These are phyloP conservation scores for Rostrohypoxylon terebratum DNA, from an alignment of 495 filamentous ascomycete species.

Conservation along the genomic window DNA sequence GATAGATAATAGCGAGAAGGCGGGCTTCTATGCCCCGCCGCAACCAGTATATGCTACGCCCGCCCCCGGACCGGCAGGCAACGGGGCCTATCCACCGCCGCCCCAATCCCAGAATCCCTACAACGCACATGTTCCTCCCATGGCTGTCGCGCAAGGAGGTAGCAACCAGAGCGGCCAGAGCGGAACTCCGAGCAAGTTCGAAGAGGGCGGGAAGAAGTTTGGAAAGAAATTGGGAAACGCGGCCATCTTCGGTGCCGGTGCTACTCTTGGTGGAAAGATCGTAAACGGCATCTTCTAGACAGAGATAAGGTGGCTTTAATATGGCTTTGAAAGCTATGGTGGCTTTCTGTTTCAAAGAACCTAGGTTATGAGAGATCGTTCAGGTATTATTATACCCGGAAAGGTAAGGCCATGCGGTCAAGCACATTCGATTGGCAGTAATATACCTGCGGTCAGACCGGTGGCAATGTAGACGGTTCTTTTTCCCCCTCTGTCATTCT, in stretches of 20 bases:
- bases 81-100: constrained; percentile 49
- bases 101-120: constrained; percentile 59
- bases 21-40: constrained; percentile 47
- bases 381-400: background rate
- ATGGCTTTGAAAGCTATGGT: background rate
- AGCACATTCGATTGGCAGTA: background rate
- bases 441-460: background rate
- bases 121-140: constrained; percentile 63
- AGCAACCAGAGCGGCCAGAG: constrained; percentile 17
- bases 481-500: constrained; percentile 3
- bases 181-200: constrained; percentile 56
- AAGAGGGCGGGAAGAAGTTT: constrained; percentile 68
- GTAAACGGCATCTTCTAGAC: constrained; percentile 90
- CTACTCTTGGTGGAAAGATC: constrained; percentile 89
- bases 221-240: constrained; percentile 81
- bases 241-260: constrained; percentile 86
- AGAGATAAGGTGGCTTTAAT: background rate
- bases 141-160: constrained; percentile 56
- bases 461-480: background rate
- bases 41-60: constrained; percentile 50
- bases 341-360: background rate
- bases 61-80: constrained; percentile 23
- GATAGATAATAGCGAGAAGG: constrained; percentile 55
- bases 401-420: background rate
- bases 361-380: background rate